Conservation (phyloP, 305 asterid species). For the Striga hermonthica region DNA sequence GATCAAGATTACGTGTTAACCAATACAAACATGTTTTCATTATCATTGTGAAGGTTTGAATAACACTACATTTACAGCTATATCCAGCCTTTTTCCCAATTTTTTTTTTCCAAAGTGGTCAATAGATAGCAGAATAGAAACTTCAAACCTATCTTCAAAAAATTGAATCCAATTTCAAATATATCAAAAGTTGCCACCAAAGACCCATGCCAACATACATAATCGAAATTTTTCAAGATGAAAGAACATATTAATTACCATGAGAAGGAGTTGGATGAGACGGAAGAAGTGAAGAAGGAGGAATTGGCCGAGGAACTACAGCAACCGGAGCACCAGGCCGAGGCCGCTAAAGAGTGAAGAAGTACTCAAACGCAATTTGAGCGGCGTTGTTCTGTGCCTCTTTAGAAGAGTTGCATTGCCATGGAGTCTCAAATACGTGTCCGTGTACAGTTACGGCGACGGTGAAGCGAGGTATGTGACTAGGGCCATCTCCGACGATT, state of each 20-base stretch:
- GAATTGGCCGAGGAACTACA: slow-evolving; percentile 17
- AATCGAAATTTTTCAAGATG: not conserved
- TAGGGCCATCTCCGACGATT: slow-evolving; percentile 54
- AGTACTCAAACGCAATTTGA: slow-evolving; percentile 38
- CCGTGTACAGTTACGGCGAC: slow-evolving; percentile 42
- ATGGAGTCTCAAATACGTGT: slow-evolving; percentile 40
- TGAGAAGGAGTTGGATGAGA: slow-evolving; percentile 40
- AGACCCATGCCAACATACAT: not conserved
- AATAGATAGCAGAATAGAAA: no score
- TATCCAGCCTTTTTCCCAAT: not conserved
- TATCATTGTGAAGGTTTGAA: no score
- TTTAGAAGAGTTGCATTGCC: slow-evolving; percentile 41
- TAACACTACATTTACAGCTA: not conserved
- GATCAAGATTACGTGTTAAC: no score
- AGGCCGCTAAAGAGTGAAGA: slow-evolving; percentile 16
- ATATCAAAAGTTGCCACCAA: no score
- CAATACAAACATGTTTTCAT: no score
- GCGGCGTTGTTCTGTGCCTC: slow-evolving; percentile 66
- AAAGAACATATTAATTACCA: slow-evolving; percentile 24
- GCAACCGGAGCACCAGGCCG: not conserved
- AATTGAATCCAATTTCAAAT: no score
- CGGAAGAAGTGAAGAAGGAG: slow-evolving; percentile 38
- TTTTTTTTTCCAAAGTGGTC: no score
- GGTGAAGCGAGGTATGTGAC: slow-evolving; percentile 53
- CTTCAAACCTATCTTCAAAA: no score